Percentiles rank a stretch among this genome's conserved stretches.
Conservation (phyloP, 768 basidiomycete genomes). For the Auriculariales sp. region DNA sequence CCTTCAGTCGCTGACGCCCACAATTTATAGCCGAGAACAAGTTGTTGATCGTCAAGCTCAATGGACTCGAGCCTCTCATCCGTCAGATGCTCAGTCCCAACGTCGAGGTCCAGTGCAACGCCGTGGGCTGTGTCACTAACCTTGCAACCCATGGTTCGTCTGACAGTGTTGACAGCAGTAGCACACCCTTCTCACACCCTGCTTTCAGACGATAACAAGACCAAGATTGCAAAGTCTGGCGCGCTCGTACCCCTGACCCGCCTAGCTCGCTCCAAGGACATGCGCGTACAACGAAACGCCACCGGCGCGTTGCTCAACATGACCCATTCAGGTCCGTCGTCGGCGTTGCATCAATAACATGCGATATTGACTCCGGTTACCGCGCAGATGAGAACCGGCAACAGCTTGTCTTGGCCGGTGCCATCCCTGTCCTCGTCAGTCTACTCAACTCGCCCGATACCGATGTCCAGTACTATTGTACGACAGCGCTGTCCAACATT, state of each 20-base stretch:
- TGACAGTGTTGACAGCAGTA: slow-evolving; percentile 6
- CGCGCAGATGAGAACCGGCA: slow-evolving; percentile 87
- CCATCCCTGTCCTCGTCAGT: slow-evolving; percentile 92
- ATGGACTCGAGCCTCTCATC: slow-evolving; percentile 93
- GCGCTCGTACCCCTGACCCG: slow-evolving; percentile 95
- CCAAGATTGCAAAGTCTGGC: slow-evolving; percentile 97
- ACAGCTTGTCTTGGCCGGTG: slow-evolving; percentile 95
- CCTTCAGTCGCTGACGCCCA: slow-evolving; percentile 7
- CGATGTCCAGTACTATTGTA: slow-evolving; percentile 99
- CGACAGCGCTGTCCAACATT: slow-evolving; percentile 94
- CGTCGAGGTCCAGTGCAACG: slow-evolving; percentile 98
- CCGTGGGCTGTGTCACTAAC: slow-evolving; percentile 97
- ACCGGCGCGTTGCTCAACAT: slow-evolving; percentile 96
- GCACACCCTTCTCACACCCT: slow-evolving; percentile 6
- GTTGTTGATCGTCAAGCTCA: slow-evolving; percentile 92
- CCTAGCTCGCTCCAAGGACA: slow-evolving; percentile 93
- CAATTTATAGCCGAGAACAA: slow-evolving; percentile 80
- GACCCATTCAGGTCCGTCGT: slow-evolving; percentile 81
- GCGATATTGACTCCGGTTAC: neutral
- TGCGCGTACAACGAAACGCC: slow-evolving; percentile 97
- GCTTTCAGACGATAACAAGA: slow-evolving; percentile 89
- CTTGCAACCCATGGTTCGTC: slow-evolving; percentile 87
- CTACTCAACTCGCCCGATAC: slow-evolving; percentile 92
- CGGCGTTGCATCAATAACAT: neutral
- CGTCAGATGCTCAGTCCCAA: slow-evolving; percentile 98